These are phyloP conservation scores for Leucocoprinus leucothites DNA, from an alignment of 768 basidiomycete genomes.

Conservation along the genomic window DNA sequence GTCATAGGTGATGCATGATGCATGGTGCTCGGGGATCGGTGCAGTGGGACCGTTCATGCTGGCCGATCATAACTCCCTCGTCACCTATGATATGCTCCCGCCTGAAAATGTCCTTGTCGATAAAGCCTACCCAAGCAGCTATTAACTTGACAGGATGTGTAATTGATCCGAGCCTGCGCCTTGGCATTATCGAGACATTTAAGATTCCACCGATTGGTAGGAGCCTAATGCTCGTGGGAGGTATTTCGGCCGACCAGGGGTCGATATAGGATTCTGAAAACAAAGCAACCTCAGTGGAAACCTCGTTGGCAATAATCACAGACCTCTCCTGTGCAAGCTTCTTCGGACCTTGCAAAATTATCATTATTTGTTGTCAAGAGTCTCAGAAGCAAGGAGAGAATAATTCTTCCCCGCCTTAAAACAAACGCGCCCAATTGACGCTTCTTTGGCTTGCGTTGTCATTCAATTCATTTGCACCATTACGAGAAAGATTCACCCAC, in stretches of 20 bases:
- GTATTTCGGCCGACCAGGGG: neutral
- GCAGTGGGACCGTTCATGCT: no score
- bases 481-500: constrained; percentile 4
- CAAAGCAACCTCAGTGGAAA: neutral
- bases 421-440: constrained; percentile 1
- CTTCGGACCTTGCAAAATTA: neutral
- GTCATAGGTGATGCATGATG: no score
- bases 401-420: neutral
- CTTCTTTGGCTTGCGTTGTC: constrained; percentile 3
- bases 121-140: neutral
- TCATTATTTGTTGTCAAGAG: constrained; percentile 2
- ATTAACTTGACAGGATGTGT: neutral
- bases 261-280: neutral
- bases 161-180: neutral
- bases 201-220: neutral
- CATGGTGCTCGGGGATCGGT: constrained; percentile 1
- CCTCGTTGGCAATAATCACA: neutral
- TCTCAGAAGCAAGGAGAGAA: neutral
- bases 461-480: constrained; percentile 1
- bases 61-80: no score
- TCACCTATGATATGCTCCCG: neutral
- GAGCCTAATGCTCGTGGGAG: neutral
- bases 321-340: neutral
- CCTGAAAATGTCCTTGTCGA: neutral
- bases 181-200: neutral